A percentile compares a stretch with the other conserved stretches of the same genome.
These are phyloP conservation scores for Xylaria curta DNA, from an alignment of 495 filamentous ascomycete species.

Conservation along the genomic window DNA sequence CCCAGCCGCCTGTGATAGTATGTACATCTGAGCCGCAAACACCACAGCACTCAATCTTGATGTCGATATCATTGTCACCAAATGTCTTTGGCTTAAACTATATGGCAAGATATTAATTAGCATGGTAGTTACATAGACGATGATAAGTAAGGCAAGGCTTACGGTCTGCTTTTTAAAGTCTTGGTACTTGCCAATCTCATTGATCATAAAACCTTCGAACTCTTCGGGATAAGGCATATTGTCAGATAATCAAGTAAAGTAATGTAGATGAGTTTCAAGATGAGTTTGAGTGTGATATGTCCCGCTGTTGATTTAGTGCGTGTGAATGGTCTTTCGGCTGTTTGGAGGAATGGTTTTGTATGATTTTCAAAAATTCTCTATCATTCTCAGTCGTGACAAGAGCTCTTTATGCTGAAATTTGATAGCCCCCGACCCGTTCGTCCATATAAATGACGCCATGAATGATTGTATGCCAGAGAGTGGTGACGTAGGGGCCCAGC, in stretches of 20 bases:
- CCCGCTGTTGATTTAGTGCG: background rate
- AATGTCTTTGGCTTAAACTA: slow-evolving; percentile 82
- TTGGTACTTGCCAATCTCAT: slow-evolving; percentile 63
- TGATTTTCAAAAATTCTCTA: background rate
- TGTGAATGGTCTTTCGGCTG: background rate
- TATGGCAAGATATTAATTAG: slow-evolving; percentile 16
- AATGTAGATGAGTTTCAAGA: background rate
- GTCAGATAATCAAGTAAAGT: background rate
- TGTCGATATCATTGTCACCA: slow-evolving; percentile 75
- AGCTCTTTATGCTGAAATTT: background rate
- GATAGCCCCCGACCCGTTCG: background rate
- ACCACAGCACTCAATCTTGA: slow-evolving; percentile 76
- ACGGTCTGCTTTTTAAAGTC: slow-evolving; percentile 71
- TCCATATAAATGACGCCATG: slow-evolving; percentile 26
- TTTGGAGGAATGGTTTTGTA: background rate
- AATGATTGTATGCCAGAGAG: background rate
- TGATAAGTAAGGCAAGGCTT: slow-evolving; percentile 29
- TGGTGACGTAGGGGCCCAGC: slow-evolving; percentile 24
- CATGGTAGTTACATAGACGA: background rate
- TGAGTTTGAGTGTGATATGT: background rate
- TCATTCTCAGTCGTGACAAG: background rate
- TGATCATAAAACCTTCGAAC: slow-evolving; percentile 76
- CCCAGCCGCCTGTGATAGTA: slow-evolving; percentile 80
- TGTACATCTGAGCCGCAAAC: slow-evolving; percentile 83
- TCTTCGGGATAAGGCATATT: slow-evolving; percentile 80